A percentile compares a stretch with the other conserved stretches of the same genome.
Conservation (phyloP, 352 stramenopile species). For the Pythium folliculosum region DNA sequence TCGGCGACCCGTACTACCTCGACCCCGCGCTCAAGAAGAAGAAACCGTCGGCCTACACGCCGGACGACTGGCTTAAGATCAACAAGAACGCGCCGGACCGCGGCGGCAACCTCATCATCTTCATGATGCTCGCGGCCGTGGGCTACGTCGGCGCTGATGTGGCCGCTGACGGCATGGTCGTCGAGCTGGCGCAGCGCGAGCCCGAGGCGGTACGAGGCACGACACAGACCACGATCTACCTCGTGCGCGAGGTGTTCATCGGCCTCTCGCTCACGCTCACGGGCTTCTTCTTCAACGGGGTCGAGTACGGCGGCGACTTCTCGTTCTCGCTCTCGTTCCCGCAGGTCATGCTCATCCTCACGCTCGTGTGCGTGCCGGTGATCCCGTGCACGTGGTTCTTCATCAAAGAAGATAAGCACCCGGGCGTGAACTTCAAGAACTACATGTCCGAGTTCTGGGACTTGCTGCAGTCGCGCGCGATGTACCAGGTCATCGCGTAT, state of each 20-base stretch:
- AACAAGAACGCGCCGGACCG: slow-evolving; percentile 27
- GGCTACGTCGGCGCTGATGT: slow-evolving; percentile 41
- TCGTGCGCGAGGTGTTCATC: slow-evolving; percentile 22
- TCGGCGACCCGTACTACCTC: slow-evolving; percentile 33
- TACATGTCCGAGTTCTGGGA: slow-evolving; percentile 38
- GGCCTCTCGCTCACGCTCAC: slow-evolving; percentile 15
- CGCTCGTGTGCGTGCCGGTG: slow-evolving; percentile 16
- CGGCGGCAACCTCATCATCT: slow-evolving; percentile 17
- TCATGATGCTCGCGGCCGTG: slow-evolving; percentile 35
- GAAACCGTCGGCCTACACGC: slow-evolving; percentile 2
- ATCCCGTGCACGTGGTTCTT: slow-evolving; percentile 35
- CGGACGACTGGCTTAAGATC: slow-evolving; percentile 4
- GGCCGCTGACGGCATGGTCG: slow-evolving; percentile 33
- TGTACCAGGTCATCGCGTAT: slow-evolving; percentile 20
- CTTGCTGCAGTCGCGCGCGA: slow-evolving; percentile 25
- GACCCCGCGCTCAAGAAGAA: slow-evolving; percentile 6
- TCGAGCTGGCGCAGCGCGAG: slow-evolving; percentile 40
- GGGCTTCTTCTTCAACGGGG: slow-evolving; percentile 34
- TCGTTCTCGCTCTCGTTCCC: slow-evolving; percentile 15
- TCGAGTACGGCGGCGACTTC: slow-evolving; percentile 28
- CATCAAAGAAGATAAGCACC: slow-evolving; percentile 34
- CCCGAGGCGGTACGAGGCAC: slow-evolving; percentile 25
- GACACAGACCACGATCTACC: slow-evolving; percentile 19
- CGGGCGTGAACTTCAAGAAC: slow-evolving; percentile 15
- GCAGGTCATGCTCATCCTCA: slow-evolving; percentile 23